Percentiles rank a stretch among this genome's conserved stretches.
These are phyloP conservation scores for Cucumis melo DNA, from an alignment of 306 rosid species.

Conservation along the genomic window DNA sequence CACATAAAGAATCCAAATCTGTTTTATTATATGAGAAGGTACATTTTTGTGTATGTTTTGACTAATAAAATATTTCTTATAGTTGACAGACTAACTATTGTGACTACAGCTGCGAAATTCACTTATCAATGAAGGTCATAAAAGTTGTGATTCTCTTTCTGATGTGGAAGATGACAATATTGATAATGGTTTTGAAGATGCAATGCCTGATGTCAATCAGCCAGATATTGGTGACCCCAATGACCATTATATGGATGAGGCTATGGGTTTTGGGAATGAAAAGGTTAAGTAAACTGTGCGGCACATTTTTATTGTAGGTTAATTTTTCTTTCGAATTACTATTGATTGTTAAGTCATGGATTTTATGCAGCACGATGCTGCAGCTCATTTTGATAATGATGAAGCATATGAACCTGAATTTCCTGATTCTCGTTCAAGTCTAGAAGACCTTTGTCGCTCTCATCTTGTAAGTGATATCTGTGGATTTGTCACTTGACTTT, in stretches of 20 bases:
- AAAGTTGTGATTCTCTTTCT: conserved; percentile 23
- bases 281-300: conserved; percentile 33
- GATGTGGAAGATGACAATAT: conserved; percentile 37
- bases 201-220: conserved; percentile 18
- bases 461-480: conserved; percentile 57
- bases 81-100: conserved; percentile 3
- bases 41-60: background rate
- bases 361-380: conserved; percentile 36
- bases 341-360: conserved; percentile 15
- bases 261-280: conserved; percentile 21
- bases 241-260: conserved; percentile 39
- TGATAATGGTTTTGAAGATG: conserved; percentile 29
- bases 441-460: conserved; percentile 93
- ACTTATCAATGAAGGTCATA: conserved; percentile 35
- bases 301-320: background rate
- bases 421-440: conserved; percentile 45
- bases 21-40: conserved; percentile 63
- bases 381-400: conserved; percentile 24
- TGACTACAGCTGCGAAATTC: conserved; percentile 65
- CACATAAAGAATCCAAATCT: conserved; percentile 23
- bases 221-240: conserved; percentile 40
- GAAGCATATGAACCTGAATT: conserved; percentile 31
- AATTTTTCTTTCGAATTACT: background rate
- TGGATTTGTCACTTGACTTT: background rate
- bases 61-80: background rate